Evolutionary conservation across 2,329 filamentous ascomycete genomes (phyloP).

Genomic region (Nemania sp.): DNA sequence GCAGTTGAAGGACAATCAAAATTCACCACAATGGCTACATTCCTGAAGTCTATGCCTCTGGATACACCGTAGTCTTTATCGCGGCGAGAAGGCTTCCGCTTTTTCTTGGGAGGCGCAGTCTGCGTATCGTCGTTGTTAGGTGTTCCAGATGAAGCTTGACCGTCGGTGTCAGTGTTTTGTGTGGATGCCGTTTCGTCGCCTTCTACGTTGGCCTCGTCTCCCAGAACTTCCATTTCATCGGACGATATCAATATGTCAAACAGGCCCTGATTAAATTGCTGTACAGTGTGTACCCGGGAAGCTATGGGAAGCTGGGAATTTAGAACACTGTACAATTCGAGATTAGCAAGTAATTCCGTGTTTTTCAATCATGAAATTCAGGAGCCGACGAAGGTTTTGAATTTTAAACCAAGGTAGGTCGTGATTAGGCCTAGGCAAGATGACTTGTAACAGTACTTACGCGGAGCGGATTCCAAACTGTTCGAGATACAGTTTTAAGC

Average conservation of each 20-base stretch:
- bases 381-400: too few relatives aligned
- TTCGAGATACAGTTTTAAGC: constrained; percentile 91
- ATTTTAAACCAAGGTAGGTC: too few relatives aligned
- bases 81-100: constrained; percentile 64
- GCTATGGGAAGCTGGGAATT: constrained; percentile 96
- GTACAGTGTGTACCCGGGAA: constrained; percentile 88
- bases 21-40: constrained; percentile 92
- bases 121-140: constrained; percentile 36
- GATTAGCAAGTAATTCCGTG: constrained; percentile 11
- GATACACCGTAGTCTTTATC: constrained; percentile 95
- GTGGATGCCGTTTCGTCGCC: constrained; percentile 41
- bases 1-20: constrained; percentile 89
- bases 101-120: constrained; percentile 55
- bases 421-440: too few relatives aligned
- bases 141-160: constrained; percentile 46
- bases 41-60: constrained; percentile 94
- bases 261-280: constrained; percentile 94
- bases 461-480: constrained; percentile 89
- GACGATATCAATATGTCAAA: constrained; percentile 98
- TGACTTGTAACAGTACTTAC: constrained; percentile 13
- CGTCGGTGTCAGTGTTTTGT: constrained; percentile 46
- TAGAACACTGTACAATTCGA: constrained; percentile 45
- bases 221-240: constrained; percentile 85
- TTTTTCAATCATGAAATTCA: too few relatives aligned
- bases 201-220: constrained; percentile 56